Evolutionary conservation across 1,284 basidiomycete genomes (phyloP), one percentile per base, ranked within the genome.

Genomic region (Leccinum solheimii): DNA sequence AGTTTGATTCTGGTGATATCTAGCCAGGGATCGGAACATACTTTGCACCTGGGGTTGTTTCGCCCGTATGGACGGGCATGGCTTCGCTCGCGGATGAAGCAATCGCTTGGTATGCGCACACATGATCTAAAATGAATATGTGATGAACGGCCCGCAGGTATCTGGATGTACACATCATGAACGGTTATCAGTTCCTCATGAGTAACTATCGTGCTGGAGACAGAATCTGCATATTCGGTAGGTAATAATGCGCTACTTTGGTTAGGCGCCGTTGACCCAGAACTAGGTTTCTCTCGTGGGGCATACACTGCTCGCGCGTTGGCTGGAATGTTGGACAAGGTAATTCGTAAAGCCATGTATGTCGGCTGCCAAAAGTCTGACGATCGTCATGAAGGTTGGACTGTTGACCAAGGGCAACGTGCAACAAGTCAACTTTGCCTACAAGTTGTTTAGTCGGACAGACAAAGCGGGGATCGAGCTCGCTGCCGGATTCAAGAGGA

Each of bases 301-400:
- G 87, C 91, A 13, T 92, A 91, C 67, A 91, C 87, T 5, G 90
- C 90, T 30, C 80, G 90, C 38, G 88, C 88, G 9, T 77, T 92
- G 27, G 90, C 85, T 38, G 90, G 90, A 13, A 82, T 89, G 74
- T 71, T 86, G 26, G 66, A 76, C 64, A 86, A 77, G 73, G 83
- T 81, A 53, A 57, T 60, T 56, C 7, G 19, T 26, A 11, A 48
- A 4, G 19, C 2, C 45, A 48, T 13, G 19, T 2, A 13, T 48
- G 19, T 21, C 45, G 19, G 19, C 19, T 21, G 45, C 19, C 10
- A 48, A 6, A 50, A 50, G 26, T 13, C 40, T 36, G 52, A 57
- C 26, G 8, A 34, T 21, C 26, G 6, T 34, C 7, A 27, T 40
- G 1, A 61, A 86, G 82, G 78, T 87, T 57, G 87, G 87, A 27